A percentile compares a stretch with the other conserved stretches of the same genome.
Evolutionary conservation across 2,329 filamentous ascomycete genomes (phyloP).

Genomic region (Ophiostoma angusticollis): DNA sequence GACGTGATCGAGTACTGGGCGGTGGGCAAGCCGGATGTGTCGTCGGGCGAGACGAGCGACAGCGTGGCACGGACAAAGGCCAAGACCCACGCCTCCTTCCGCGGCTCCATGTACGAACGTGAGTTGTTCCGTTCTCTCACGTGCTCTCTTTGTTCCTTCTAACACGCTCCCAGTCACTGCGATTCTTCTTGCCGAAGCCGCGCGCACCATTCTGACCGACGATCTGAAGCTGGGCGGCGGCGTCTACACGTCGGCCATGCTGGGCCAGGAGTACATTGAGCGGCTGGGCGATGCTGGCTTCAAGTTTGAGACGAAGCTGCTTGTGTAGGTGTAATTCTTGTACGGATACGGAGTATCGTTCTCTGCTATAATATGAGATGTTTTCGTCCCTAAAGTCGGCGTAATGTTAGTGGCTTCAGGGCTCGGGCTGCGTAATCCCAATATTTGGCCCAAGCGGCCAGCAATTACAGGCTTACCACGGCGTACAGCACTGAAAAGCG

Average conservation of each 20-base stretch:
- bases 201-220: slow-evolving; percentile 51
- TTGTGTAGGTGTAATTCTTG: background rate
- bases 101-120: slow-evolving; percentile 54
- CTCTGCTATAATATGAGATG: background rate
- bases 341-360: no score
- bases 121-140: slow-evolving; percentile 22
- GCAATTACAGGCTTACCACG: no score
- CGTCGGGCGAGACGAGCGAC: slow-evolving; percentile 17
- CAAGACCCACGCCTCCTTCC: slow-evolving; percentile 39
- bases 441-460: no score
- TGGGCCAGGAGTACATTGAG: slow-evolving; percentile 56
- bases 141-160: background rate
- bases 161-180: slow-evolving; percentile 43
- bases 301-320: slow-evolving; percentile 41
- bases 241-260: slow-evolving; percentile 56
- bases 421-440: no score
- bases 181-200: slow-evolving; percentile 49
- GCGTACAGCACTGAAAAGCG: no score
- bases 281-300: slow-evolving; percentile 48
- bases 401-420: no score
- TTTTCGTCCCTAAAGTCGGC: no score
- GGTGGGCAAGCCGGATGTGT: slow-evolving; percentile 49
- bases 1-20: slow-evolving; percentile 52
- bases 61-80: slow-evolving; percentile 32
- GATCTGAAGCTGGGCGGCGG: slow-evolving; percentile 49